Evolutionary conservation across 2,329 filamentous ascomycete genomes (phyloP).

Genomic region (Sclerotinia spermophila): DNA sequence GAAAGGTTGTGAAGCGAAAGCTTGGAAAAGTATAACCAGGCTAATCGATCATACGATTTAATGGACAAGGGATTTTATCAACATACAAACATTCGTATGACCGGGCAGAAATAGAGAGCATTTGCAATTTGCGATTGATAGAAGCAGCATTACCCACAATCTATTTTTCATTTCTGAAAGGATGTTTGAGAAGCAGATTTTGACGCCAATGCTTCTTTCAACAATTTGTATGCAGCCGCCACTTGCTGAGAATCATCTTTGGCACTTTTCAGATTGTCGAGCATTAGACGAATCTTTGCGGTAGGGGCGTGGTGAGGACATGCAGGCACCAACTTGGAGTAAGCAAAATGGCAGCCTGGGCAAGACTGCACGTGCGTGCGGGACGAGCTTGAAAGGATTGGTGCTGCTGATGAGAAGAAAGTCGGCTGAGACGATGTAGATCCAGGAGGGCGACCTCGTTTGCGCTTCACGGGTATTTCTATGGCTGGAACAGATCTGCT

Average conservation of each 20-base stretch:
- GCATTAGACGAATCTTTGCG: not conserved
- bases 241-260: not conserved
- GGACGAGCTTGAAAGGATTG: not conserved
- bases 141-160: not conserved
- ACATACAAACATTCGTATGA: not conserved
- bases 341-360: not conserved
- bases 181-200: not conserved
- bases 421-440: not conserved
- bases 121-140: not conserved
- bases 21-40: not conserved
- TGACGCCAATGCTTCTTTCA: constrained; percentile 1
- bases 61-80: not conserved
- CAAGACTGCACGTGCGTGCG: not conserved
- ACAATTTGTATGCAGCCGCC: not conserved
- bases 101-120: not conserved
- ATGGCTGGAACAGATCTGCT: not conserved
- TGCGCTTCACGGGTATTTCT: not conserved
- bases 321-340: not conserved
- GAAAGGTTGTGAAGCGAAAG: not conserved
- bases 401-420: not conserved
- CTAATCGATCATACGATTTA: not conserved
- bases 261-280: constrained; percentile 8
- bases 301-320: not conserved
- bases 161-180: not conserved
- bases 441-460: constrained; percentile 1